Conservation (phyloP, 2,329 filamentous ascomycete genomes). For the Colletotrichum truncatum region DNA sequence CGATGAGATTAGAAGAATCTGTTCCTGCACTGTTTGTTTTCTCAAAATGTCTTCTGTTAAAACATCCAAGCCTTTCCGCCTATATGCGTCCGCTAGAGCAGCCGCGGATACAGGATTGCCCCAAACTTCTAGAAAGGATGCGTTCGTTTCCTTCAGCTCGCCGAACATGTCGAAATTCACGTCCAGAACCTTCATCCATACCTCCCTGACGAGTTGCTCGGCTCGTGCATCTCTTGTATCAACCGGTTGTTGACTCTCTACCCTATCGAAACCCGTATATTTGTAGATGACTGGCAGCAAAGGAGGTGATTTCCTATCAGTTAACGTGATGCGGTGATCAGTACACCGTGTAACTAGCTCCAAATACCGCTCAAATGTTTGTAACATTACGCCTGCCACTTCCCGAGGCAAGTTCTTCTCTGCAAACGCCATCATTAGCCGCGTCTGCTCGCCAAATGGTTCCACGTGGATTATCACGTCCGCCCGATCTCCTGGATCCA, state of each 20-base stretch:
- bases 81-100: background rate
- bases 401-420: background rate
- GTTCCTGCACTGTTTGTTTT: background rate
- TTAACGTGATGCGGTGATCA: background rate
- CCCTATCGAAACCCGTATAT: background rate
- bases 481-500: slow-evolving; percentile 6
- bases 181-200: background rate
- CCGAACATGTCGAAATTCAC: background rate
- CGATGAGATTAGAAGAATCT: background rate
- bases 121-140: background rate
- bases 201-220: background rate
- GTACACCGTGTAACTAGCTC: background rate
- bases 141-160: background rate
- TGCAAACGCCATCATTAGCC: slow-evolving; percentile 10
- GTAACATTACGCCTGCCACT: background rate
- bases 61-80: background rate
- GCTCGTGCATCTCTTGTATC: background rate
- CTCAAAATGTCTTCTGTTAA: slow-evolving; percentile 6
- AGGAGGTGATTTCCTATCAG: background rate
- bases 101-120: slow-evolving; percentile 11
- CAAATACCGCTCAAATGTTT: background rate
- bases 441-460: background rate
- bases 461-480: slow-evolving; percentile 11
- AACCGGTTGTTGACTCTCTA: background rate
- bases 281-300: background rate